Base-by-base conservation (phyloP, 371 early-diverging fungal species). In the Apophysomyces ossiformis region DNA sequence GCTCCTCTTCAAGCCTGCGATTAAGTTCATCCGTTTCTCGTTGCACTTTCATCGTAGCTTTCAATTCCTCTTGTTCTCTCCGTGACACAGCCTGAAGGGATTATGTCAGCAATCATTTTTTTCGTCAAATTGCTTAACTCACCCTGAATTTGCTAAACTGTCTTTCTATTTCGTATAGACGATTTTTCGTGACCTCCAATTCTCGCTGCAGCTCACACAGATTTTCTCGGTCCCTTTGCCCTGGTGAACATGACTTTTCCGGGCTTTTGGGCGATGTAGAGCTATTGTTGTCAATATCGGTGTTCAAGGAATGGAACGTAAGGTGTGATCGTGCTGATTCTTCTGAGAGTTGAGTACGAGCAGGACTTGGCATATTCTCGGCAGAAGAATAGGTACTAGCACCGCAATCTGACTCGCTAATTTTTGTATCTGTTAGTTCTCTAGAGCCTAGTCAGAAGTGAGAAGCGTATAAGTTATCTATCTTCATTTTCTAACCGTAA, bases 131-230 rank as follows among this genome's bases (percentile, higher is more conserved):
- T 15, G 5, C 21, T 21, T 26, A 26, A 26, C 54, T 57, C 63
- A 78, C 83, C 75, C 80, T 80, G 61, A 80, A 77, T 36, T 77
- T 78, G 39, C 65, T 77, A n/a, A 80, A 77, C 50, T 79, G 75
- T 9, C 56, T 60, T 36, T 78, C 77, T 2, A 79, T 73, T 57
- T 83, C 79, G 7, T 60, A 61, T 36, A 83, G 44, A 12, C 69
- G 67, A n/a, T 58, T 35, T 35, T 73, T 79, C 8, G 79, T 76
- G 9, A 66, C 67, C 18, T 21, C 68, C 35, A 81, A 57, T 45
- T 77, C 77, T 35, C 59, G 59, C 44, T 76, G 59, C 26, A 70
- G 39, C 21, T 63, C 63, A 11, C 26, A 21, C 18, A 61, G 21
- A n/a, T 50, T 41, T n/a, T 62, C 41, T 18, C 45, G 26, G 44